Evolutionary conservation across 2,329 filamentous ascomycete genomes (phyloP).

Genomic region (Aspergillus sp.): DNA sequence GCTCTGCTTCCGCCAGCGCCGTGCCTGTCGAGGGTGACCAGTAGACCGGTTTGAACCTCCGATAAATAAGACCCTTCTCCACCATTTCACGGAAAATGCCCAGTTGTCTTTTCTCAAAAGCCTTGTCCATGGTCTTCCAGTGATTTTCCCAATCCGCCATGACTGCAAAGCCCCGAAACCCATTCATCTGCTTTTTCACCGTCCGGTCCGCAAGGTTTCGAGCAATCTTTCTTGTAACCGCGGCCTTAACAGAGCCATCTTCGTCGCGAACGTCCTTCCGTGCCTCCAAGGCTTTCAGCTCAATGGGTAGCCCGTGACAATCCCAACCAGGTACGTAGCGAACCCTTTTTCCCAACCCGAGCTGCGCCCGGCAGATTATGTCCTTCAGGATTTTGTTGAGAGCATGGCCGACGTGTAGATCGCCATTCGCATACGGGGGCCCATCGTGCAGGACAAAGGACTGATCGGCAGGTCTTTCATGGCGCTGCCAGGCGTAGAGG

Average conservation of each 20-base stretch:
- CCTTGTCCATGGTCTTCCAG: conserved; percentile 63
- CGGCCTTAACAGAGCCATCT: conserved; percentile 35
- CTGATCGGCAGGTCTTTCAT: conserved; percentile 50
- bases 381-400: conserved; percentile 98
- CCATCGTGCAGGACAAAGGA: conserved; percentile 89
- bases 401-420: conserved; percentile 87
- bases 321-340: conserved; percentile 93
- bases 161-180: conserved; percentile 60
- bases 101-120: conserved; percentile 61
- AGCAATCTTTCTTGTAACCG: conserved; percentile 55
- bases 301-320: conserved; percentile 94
- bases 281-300: conserved; percentile 84
- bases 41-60: conserved; percentile 63
- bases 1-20: conserved; percentile 63
- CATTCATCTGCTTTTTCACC: conserved; percentile 59
- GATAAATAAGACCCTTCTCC: conserved; percentile 60
- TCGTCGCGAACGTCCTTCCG: conserved; percentile 37
- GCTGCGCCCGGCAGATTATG: conserved; percentile 78
- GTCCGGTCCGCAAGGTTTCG: conserved; percentile 56
- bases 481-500: conserved; percentile 82
- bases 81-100: conserved; percentile 63
- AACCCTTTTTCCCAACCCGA: conserved; percentile 74
- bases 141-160: conserved; percentile 66
- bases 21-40: conserved; percentile 67
- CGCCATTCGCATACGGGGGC: conserved; percentile 93